Evolutionary conservation across 306 rosid genomes (phyloP), one percentile per base, ranked within the genome.

Genomic region (Mucuna pruriens): DNA sequence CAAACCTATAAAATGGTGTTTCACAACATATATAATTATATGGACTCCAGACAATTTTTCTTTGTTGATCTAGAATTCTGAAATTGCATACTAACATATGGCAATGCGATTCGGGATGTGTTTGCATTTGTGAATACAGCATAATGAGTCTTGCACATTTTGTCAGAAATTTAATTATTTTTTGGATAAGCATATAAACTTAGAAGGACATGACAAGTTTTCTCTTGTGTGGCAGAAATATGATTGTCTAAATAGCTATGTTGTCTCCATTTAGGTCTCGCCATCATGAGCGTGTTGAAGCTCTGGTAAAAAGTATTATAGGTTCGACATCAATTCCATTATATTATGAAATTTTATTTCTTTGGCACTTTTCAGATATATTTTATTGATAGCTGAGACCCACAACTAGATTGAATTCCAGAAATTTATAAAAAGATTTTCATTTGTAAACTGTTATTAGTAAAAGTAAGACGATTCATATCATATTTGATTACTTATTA

Each of bases 201-300:
- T 22, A 13, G 10, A 51, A 36, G 42, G 8, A 38, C 75, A 36
- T 36, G 67, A 57, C 67, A 36, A 22, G 17, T 19, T 67, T 66
- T 15, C 46, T 48, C 25, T 6, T 19, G 20, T 64, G 51, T 39
- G 20, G 44, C 33, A 20, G 76, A 57, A 49, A 66, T 20, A 66
- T 66, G 40, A 70, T 80, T 80, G 45, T 80, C 17, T 42, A 45
- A 79, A 80, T 29, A 3, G 31, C 31, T 29, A 69, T 40, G 49
- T 68, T 68, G 83, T 44, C 49, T 44, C 71, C 77, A 69, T 33
- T 19, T 15, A 69, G 60, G 77, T 44, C n/a, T 68, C 4, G 5
- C 31, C 83, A 57, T 79, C 49, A 79, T 69, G 58, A 55, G 4
- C 4, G 49, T 44, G 49, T 44, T 49, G 10, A 34, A 65, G 13